phyloP scores from a whole-genome alignment of 2,329 filamentous ascomycete species.

The Clarireedia hainanense region DNA sequence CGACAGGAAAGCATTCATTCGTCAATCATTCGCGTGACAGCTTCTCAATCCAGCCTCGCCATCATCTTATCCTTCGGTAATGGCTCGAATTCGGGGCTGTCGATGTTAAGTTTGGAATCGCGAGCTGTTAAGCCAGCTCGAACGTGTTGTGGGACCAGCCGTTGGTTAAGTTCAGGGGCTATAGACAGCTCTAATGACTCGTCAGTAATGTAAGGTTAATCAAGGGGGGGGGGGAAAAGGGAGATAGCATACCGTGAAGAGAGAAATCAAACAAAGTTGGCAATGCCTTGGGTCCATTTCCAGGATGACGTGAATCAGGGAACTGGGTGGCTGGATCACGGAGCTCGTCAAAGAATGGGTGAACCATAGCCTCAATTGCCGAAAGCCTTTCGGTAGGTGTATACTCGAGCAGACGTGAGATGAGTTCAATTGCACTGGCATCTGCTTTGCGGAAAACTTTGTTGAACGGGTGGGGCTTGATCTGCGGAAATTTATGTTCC shows the following conservation, averaged over 20 bases:
- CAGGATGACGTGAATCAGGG: slow-evolving; percentile 84
- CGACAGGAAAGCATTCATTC: slow-evolving; percentile 30
- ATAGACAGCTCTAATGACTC: slow-evolving; percentile 79
- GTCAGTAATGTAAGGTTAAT: background rate
- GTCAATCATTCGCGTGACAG: slow-evolving; percentile 23
- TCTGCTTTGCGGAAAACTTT: slow-evolving; percentile 99
- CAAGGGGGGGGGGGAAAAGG: no score
- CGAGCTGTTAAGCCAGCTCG: slow-evolving; percentile 64
- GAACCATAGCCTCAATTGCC: slow-evolving; percentile 93
- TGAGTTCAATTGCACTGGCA: slow-evolving; percentile 85
- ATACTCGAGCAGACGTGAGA: slow-evolving; percentile 89
- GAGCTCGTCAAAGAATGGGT: slow-evolving; percentile 97
- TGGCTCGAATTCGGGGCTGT: slow-evolving; percentile 89
- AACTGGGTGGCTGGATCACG: slow-evolving; percentile 85
- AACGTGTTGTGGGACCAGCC: slow-evolving; percentile 80
- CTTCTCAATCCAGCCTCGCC: slow-evolving; percentile 82
- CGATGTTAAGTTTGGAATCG: slow-evolving; percentile 50
- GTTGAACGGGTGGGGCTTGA: slow-evolving; percentile 98
- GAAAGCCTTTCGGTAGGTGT: slow-evolving; percentile 92
- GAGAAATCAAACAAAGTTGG: slow-evolving; percentile 90
- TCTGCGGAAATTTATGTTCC: slow-evolving; percentile 99
- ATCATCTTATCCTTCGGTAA: slow-evolving; percentile 95
- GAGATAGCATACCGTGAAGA: slow-evolving; percentile 66
- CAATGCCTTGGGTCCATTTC: slow-evolving; percentile 70
- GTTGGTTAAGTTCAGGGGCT: slow-evolving; percentile 74